Base-by-base conservation (phyloP, 495 filamentous ascomycete genomes). In the Talaromyces borbonicus region DNA sequence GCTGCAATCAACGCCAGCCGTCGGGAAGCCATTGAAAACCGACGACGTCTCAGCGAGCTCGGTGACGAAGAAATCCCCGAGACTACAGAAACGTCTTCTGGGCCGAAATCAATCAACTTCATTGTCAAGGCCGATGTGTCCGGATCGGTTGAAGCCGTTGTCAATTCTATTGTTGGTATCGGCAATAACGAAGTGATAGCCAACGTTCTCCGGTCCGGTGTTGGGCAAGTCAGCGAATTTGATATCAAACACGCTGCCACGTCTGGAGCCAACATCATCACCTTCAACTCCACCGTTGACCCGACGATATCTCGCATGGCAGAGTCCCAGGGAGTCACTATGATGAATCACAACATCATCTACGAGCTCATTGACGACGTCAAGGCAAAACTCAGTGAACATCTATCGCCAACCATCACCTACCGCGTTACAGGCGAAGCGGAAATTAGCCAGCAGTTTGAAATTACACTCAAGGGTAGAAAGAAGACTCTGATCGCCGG, bases 41-140 rank as follows among this genome's bases (percentile, higher is more conserved):
- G 77, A 11, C 61, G 56, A 44, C 33, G 39, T 29, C 12, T 15
- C 8, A 73, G 73, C 35, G n/a, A n/a, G n/a, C n/a, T n/a, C n/a
- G n/a, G n/a, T n/a, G 66, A 62, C 8, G 71, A 80, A 47, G 71
- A 73, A 27, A 63, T 58, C 20, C 57, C 57, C 4, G 51, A 47
- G 5, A 43, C 27, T 8, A 54, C 60, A 46, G 58, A 66, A 6
- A 51, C 62, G 31, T 8, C 53, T 0, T 61, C 62, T 18, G 80
- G 79, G 0, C 71, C 75, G 5, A 79, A 84, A 47, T 57, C 77
- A n/a, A 69, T 95, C 43, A 77, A 79, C 50, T 88, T 95, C 64
- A 74, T 90, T 33, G 69, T 99, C 66, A 97, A 96, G 65, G 89
- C 80, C 33, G 93, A 99, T 57, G 92, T 97, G 12, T 79, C 79